Evolutionary conservation across 345 rosid genomes (phyloP).

Genomic region (Excoecaria cochinchinensis): DNA sequence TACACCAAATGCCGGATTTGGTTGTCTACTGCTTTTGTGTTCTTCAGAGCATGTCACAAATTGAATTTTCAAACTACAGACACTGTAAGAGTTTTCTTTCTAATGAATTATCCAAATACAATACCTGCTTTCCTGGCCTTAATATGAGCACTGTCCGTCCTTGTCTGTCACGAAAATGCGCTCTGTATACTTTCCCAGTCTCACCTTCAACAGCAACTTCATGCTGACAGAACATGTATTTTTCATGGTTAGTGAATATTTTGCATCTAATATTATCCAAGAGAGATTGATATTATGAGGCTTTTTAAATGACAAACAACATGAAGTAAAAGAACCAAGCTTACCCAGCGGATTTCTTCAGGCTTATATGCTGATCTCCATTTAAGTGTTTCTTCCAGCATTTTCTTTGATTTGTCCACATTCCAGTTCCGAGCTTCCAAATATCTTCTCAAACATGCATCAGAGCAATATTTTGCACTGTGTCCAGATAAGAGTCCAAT

Average conservation of each 20-base stretch:
- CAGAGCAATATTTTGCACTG: conserved; percentile 52
- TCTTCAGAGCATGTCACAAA: conserved; percentile 44
- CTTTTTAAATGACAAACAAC: background rate
- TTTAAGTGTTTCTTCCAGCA: conserved; percentile 74
- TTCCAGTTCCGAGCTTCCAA: conserved; percentile 90
- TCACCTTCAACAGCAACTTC: conserved; percentile 85
- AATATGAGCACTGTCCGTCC: conserved; percentile 85
- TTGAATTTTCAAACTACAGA: conserved; percentile 6
- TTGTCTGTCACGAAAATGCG: conserved; percentile 76
- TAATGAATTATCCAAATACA: background rate
- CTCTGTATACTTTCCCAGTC: conserved; percentile 86
- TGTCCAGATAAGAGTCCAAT: conserved; percentile 61
- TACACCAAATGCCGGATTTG: conserved; percentile 83
- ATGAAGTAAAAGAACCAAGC: conserved; percentile 5
- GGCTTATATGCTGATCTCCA: conserved; percentile 84
- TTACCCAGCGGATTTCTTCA: conserved; percentile 87
- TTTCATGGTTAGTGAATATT: conserved; percentile 7
- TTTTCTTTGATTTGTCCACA: conserved; percentile 68
- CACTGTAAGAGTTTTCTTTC: conserved; percentile 6
- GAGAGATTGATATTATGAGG: background rate
- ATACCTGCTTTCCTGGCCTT: conserved; percentile 89
- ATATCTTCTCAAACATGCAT: conserved; percentile 81
- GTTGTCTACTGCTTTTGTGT: conserved; percentile 62
- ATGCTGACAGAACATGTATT: conserved; percentile 38
- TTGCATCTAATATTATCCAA: conserved; percentile 1